phyloP scores from a whole-genome alignment of 1,284 basidiomycete genomes.

The Leccinum olivaceoglutinosum region DNA sequence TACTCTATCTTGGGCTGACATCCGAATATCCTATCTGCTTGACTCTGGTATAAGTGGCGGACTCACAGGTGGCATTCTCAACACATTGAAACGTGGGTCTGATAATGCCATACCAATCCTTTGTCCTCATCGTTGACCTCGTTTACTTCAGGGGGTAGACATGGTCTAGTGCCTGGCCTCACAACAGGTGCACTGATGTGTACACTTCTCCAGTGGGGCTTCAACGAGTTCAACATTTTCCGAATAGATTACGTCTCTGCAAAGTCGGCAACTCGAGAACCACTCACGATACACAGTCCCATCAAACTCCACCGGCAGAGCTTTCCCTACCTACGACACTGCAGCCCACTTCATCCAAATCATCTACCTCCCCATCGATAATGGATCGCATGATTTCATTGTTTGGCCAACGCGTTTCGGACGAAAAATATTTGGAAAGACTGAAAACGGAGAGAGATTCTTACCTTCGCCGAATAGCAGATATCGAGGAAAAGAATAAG shows the following conservation, averaged over 20 bases:
- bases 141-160: slow-evolving; percentile 34
- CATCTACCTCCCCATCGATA: slow-evolving; percentile 12
- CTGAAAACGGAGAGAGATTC: slow-evolving; percentile 48
- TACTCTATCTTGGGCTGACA: slow-evolving; percentile 40
- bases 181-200: slow-evolving; percentile 50
- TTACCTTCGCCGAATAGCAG: slow-evolving; percentile 48
- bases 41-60: slow-evolving; percentile 64
- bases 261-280: slow-evolving; percentile 6
- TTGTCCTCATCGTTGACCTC: neutral
- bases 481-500: slow-evolving; percentile 45
- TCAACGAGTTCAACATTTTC: slow-evolving; percentile 57
- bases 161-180: slow-evolving; percentile 45
- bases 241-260: slow-evolving; percentile 51
- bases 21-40: slow-evolving; percentile 51
- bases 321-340: neutral
- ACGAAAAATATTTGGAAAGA: slow-evolving; percentile 57
- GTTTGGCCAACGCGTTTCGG: slow-evolving; percentile 50
- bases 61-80: slow-evolving; percentile 50
- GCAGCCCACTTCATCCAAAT: slow-evolving; percentile 9
- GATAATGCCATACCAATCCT: neutral
- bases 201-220: slow-evolving; percentile 52
- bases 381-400: slow-evolving; percentile 34
- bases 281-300: neutral
- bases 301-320: slow-evolving; percentile 3
- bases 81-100: slow-evolving; percentile 40